Base-by-base conservation (phyloP, 2,329 filamentous ascomycete species). In the Fusarium fracticaudum region DNA sequence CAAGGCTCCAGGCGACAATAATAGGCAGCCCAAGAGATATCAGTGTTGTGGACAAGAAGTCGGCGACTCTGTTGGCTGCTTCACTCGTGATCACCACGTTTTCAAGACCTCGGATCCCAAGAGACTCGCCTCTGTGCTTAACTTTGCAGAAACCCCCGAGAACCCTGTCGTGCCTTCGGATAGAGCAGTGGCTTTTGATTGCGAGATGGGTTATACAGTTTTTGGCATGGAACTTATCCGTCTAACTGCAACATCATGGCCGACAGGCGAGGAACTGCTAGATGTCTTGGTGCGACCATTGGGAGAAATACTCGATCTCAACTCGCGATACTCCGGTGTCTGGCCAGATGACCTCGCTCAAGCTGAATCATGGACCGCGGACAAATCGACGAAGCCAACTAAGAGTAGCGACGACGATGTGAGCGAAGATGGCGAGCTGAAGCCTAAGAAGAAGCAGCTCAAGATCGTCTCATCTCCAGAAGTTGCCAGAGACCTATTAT, bases 121-220 rank as follows among this genome's bases (percentile, higher is more conserved):
- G 73, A 88, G 95, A 29, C 86, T 99, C 33, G 94, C 95, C 0
- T 85, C 91, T 1, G 84, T 96, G 7, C 87, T 97, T 77, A 95
- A 96, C 59, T 99, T 97, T 80, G 88, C 90, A 64, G 83, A 90
- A 70, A 98, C 96, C 0, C 95, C 95, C 0, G 83, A 86, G 18
- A 95, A 94, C 74, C 81, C 85, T 3, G 77, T 83, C 5, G 86
- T 85, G 4, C 84, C 86, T 0, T 77, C 82, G 3, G 84, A 88
- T 60, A 89, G 89, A 41, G 94, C 93, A 6, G 91, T 98, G 17
- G 93, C 91, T 73, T 96, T 99, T 78, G 96, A 99, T 81, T 98
- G 96, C 78, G 96, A 99, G 80, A 99, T 99, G 96, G 94, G 94
- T 9, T 98, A 97, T 80, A 99, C 97, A 0, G 93, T 94, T 2